These are phyloP conservation scores for Podospora conica DNA, from an alignment of 495 filamentous ascomycete species.

Conservation along the genomic window DNA sequence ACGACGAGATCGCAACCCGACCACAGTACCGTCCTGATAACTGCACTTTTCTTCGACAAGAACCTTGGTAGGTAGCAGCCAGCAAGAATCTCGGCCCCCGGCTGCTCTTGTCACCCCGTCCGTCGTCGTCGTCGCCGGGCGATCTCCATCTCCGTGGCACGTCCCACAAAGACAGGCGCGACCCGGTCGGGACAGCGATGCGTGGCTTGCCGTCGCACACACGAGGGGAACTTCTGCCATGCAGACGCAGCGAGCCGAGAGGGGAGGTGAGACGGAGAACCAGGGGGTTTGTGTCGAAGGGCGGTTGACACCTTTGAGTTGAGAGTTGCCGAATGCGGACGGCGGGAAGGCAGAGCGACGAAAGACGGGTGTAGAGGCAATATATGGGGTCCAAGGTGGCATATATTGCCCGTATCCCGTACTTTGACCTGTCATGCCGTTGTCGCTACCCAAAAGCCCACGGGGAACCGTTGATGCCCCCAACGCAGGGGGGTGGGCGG, in stretches of 20 bases:
- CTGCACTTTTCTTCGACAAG: too few species aligned
- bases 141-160: background rate
- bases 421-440: slow-evolving; percentile 19
- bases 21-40: too few species aligned
- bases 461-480: slow-evolving; percentile 7
- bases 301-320: background rate
- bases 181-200: background rate
- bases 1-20: too few species aligned
- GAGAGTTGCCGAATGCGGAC: slow-evolving; percentile 17
- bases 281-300: too few species aligned
- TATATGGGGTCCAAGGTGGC: slow-evolving; percentile 12
- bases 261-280: background rate
- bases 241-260: background rate
- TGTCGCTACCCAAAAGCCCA: slow-evolving; percentile 11
- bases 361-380: slow-evolving; percentile 3
- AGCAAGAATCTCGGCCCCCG: background rate
- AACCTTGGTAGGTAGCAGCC: too few species aligned
- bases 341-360: slow-evolving; percentile 3
- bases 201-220: background rate
- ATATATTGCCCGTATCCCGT: slow-evolving; percentile 4
- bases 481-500: background rate
- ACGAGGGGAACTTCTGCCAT: background rate
- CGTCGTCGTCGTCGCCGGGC: background rate
- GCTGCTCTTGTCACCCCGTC: background rate
- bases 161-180: background rate